A percentile compares a stretch with the other conserved stretches of the same genome.
phyloP scores from a whole-genome alignment of 2,329 filamentous ascomycete genomes.

The Stachybotrys chlorohalonatus region DNA sequence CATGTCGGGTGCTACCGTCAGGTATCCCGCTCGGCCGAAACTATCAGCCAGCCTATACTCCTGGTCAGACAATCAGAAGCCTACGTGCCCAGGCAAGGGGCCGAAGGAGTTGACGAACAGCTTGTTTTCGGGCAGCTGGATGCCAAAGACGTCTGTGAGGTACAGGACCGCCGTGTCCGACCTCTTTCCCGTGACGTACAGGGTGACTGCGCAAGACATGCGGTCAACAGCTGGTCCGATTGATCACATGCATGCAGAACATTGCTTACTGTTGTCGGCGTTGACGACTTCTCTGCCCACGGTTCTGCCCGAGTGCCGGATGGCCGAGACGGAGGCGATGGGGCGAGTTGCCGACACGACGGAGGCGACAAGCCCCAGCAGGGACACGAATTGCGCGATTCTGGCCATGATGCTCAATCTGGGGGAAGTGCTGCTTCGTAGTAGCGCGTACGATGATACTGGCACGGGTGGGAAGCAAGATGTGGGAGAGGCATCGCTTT shows the following conservation, averaged over 20 bases:
- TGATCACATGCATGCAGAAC: background rate
- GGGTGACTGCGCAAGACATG: conserved; percentile 1
- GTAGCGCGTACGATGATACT: background rate
- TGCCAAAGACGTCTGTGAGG: conserved; percentile 16
- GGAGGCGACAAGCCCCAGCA: background rate
- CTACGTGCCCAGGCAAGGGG: background rate
- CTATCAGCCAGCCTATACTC: conserved; percentile 1
- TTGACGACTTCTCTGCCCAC: conserved; percentile 4
- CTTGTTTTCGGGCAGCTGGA: conserved; percentile 9
- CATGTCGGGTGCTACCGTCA: conserved; percentile 15
- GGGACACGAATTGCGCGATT: background rate
- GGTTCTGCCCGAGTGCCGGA: conserved; percentile 6
- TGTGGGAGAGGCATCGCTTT: background rate
- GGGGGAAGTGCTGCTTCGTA: background rate
- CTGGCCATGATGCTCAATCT: background rate
- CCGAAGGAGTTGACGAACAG: conserved; percentile 2
- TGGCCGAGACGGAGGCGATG: background rate
- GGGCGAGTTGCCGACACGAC: background rate
- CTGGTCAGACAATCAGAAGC: background rate
- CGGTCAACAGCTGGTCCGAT: background rate
- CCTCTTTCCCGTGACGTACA: conserved; percentile 4
- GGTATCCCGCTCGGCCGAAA: conserved; percentile 16
- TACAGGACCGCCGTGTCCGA: conserved; percentile 8
- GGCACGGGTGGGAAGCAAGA: background rate
- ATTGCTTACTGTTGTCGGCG: conserved; percentile 1